Percentiles rank a stretch among this genome's conserved stretches.
Evolutionary conservation across 1,284 basidiomycete genomes (phyloP).

Genomic region (Neonothopanus nambi): DNA sequence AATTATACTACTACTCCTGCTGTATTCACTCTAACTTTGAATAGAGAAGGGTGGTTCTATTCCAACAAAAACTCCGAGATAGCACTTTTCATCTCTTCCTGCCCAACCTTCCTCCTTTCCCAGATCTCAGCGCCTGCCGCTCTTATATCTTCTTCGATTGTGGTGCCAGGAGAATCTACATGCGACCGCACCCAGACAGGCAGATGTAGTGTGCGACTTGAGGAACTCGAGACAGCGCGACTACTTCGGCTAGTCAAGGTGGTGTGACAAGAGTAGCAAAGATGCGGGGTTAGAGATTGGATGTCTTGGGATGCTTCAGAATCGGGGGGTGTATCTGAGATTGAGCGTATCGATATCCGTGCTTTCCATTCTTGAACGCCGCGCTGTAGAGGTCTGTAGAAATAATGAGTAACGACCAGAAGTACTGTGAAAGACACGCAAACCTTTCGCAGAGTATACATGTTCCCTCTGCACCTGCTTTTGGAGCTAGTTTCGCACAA

Average conservation of each 20-base stretch:
- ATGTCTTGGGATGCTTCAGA: slow-evolving; percentile 13
- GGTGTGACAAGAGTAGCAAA: slow-evolving; percentile 79
- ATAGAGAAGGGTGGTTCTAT: too few species aligned
- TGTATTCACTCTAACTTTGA: too few species aligned
- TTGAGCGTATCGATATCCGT: slow-evolving; percentile 68
- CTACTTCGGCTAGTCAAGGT: slow-evolving; percentile 66
- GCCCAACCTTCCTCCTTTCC: slow-evolving; percentile 19
- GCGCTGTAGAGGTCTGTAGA: slow-evolving; percentile 62
- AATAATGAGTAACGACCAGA: slow-evolving; percentile 4
- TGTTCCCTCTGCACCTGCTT: slow-evolving; percentile 46
- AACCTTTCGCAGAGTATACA: slow-evolving; percentile 80
- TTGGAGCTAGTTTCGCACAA: slow-evolving; percentile 79
- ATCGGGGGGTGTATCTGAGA: slow-evolving; percentile 32
- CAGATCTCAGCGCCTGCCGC: slow-evolving; percentile 18
- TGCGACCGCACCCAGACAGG: slow-evolving; percentile 37
- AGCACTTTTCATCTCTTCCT: slow-evolving; percentile 29
- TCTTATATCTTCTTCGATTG: neutral
- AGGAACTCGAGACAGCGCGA: slow-evolving; percentile 32
- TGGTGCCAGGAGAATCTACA: slow-evolving; percentile 9
- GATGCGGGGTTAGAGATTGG: slow-evolving; percentile 43
- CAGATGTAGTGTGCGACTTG: slow-evolving; percentile 24
- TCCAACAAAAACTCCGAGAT: slow-evolving; percentile 38
- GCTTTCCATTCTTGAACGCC: slow-evolving; percentile 75
- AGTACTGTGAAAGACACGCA: slow-evolving; percentile 23
- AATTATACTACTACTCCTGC: too few species aligned